Percentiles rank a stretch among this genome's conserved stretches.
phyloP scores from a whole-genome alignment of 106 monocot species.

The Triglochin maritima region DNA sequence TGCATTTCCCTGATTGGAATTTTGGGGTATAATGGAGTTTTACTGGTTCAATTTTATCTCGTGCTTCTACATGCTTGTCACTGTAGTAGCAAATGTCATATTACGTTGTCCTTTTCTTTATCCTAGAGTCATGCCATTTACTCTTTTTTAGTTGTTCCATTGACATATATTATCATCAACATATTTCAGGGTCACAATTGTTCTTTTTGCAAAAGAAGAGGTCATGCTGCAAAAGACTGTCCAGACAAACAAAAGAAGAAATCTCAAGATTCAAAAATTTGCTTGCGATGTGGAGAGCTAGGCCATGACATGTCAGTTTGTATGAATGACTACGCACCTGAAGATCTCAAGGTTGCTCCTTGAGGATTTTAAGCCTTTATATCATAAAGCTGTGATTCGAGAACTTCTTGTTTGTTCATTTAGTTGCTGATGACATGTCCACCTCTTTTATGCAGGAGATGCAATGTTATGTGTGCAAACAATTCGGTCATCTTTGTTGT shows the following conservation, averaged over 20 bases:
- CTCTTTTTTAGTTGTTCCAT: no score
- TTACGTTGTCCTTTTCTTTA: no score
- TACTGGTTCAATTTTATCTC: no score
- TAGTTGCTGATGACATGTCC: slow-evolving; percentile 14
- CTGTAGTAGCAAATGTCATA: no score
- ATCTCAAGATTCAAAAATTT: slow-evolving; percentile 35
- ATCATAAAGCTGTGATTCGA: no score
- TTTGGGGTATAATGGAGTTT: no score
- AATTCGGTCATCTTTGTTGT: slow-evolving; percentile 87
- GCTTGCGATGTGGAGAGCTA: slow-evolving; percentile 56
- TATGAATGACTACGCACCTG: slow-evolving; percentile 35
- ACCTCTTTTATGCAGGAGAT: slow-evolving; percentile 46
- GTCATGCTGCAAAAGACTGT: slow-evolving; percentile 72
- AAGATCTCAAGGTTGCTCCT: slow-evolving; percentile 43
- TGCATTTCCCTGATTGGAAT: no score
- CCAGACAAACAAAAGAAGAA: slow-evolving; percentile 53
- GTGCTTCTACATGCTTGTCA: no score
- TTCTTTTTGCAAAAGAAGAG: slow-evolving; percentile 70
- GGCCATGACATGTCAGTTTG: slow-evolving; percentile 89
- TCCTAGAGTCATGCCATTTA: no score
- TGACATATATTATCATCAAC: no score
- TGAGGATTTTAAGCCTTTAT: not conserved
- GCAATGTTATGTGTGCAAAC: slow-evolving; percentile 83
- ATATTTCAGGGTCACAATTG: slow-evolving; percentile 31
- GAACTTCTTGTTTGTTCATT: not conserved